Base-by-base conservation (phyloP, 2,329 filamentous ascomycete species). In the Metarhizium rileyi region DNA sequence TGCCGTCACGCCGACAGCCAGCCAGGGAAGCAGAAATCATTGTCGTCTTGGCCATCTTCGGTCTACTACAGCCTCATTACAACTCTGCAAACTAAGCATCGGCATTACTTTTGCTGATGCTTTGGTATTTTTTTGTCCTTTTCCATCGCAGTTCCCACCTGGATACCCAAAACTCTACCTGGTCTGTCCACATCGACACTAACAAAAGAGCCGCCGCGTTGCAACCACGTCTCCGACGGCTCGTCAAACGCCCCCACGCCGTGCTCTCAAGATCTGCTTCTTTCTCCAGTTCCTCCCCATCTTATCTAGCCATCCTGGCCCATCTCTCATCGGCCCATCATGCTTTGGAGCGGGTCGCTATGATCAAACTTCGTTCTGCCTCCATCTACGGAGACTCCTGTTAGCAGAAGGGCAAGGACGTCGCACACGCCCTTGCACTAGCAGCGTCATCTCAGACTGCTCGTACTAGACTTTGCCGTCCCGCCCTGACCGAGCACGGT, bases 321-420 rank as follows among this genome's bases (percentile, higher is more conserved):
- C 26, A 41, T 50, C 38, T 30, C n/a, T 36, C 27, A 38, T 20
- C 27, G 43, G 54, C 57, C 57, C 58, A 62, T 57, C 54, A 61
- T 63, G 60, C 57, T 59, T 56, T 53, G 54, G 56, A 59, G 61
- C 61, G 61, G 61, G 61, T 65, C 66, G 66, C 59, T 61, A 67
- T 68, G 66, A 67, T 57, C 57, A 59, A 54, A 59, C 55, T 53
- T 56, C 53, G 54, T 53, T 53, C 55, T 59, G 58, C 52, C 58
- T 63, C 58, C 58, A 59, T 64, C 61, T 57, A 65, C 57, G 60
- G 61, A 61, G 61, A 65, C 61, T 64, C 56, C 54, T 60, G 44
- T 47, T 30, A 48, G 46, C 48, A 49, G 43, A 44, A 45, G 44
- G 33, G 47, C 26, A 16, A 42, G 18, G 12, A 28, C 36, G 46